Percentiles rank a stretch among this genome's conserved stretches.
Evolutionary conservation across 1,284 basidiomycete species (phyloP).

Genomic region (Hymenochaete sp.): DNA sequence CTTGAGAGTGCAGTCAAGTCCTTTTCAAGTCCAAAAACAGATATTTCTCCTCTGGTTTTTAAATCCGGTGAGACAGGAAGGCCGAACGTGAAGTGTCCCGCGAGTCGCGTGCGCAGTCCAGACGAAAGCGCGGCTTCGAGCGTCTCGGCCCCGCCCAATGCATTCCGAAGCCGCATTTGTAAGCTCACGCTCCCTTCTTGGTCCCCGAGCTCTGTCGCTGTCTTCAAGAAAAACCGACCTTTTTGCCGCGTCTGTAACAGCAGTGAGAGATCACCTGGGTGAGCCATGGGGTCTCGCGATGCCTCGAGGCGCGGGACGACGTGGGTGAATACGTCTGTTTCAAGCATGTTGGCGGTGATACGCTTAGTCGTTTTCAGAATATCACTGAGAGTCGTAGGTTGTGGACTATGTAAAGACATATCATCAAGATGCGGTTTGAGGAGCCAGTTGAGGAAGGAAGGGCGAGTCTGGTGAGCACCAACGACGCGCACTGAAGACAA

Average conservation of each 20-base stretch:
- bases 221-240: slow-evolving; percentile 75
- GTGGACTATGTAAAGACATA: too few relatives aligned
- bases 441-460: slow-evolving; percentile 72
- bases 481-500: slow-evolving; percentile 74
- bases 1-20: slow-evolving; percentile 68
- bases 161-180: slow-evolving; percentile 76
- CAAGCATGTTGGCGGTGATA: slow-evolving; percentile 54
- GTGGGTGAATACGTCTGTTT: slow-evolving; percentile 68
- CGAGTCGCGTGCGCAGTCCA: slow-evolving; percentile 82
- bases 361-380: slow-evolving; percentile 61
- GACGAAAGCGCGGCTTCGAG: slow-evolving; percentile 78
- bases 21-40: slow-evolving; percentile 53
- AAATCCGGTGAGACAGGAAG: slow-evolving; percentile 53
- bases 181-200: slow-evolving; percentile 87
- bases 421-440: slow-evolving; percentile 63
- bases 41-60: slow-evolving; percentile 51
- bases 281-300: slow-evolving; percentile 47
- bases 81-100: slow-evolving; percentile 63
- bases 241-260: slow-evolving; percentile 74
- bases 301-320: slow-evolving; percentile 70
- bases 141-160: slow-evolving; percentile 87
- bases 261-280: slow-evolving; percentile 74
- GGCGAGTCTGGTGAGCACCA: slow-evolving; percentile 67
- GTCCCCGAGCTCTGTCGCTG: slow-evolving; percentile 89
- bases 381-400: slow-evolving; percentile 44